Conservation (phyloP, 192 early-diverging fungal species). For the Obelidium mucronatum region DNA sequence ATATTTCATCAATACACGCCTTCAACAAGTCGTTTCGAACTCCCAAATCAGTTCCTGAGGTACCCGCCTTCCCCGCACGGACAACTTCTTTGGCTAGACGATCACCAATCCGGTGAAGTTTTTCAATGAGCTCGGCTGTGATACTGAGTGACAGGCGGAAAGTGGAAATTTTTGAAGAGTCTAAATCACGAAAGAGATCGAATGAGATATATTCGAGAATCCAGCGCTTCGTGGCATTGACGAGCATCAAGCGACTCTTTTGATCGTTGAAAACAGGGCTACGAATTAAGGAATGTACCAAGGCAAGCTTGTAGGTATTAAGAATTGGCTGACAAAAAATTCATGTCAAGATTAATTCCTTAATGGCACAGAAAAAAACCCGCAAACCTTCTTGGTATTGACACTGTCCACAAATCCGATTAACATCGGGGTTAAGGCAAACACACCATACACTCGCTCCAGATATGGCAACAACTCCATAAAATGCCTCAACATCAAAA, state of each 20-base stretch:
- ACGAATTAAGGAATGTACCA: slow-evolving; percentile 45
- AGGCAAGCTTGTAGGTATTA: slow-evolving; percentile 45
- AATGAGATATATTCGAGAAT: slow-evolving; percentile 41
- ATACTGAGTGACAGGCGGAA: slow-evolving; percentile 48
- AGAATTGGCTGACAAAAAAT: slow-evolving; percentile 36
- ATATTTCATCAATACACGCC: slow-evolving; percentile 20
- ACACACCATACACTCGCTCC: slow-evolving; percentile 35
- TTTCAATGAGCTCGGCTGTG: slow-evolving; percentile 49
- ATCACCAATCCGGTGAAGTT: slow-evolving; percentile 41
- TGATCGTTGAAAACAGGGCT: slow-evolving; percentile 47
- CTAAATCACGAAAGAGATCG: slow-evolving; percentile 20
- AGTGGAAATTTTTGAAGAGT: slow-evolving; percentile 40
- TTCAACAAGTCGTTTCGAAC: slow-evolving; percentile 14
- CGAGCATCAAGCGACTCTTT: slow-evolving; percentile 38
- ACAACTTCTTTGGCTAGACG: slow-evolving; percentile 4
- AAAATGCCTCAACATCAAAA: slow-evolving; percentile 58
- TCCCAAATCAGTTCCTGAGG: neutral
- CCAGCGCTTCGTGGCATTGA: slow-evolving; percentile 46
- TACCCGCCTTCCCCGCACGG: neutral
- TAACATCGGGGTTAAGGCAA: slow-evolving; percentile 36
- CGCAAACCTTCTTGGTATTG: slow-evolving; percentile 25
- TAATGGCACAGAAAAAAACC: neutral
- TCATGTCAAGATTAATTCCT: neutral
- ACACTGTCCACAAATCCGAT: slow-evolving; percentile 47
- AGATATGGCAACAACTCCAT: slow-evolving; percentile 52